These are phyloP conservation scores for Galeopsis tetrahit DNA, from an alignment of 257 asterid genomes.

Conservation along the genomic window DNA sequence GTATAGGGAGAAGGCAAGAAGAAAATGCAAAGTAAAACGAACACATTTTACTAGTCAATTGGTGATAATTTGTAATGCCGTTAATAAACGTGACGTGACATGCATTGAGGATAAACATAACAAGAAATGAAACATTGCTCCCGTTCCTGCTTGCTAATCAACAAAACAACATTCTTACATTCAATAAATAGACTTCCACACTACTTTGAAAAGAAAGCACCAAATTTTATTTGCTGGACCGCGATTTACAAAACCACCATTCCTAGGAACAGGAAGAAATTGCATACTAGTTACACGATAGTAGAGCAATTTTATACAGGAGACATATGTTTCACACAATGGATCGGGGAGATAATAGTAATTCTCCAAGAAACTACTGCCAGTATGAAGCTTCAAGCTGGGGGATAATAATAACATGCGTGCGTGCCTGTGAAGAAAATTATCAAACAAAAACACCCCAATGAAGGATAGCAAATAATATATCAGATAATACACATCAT, in stretches of 20 bases:
- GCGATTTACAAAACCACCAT: constrained; percentile 27
- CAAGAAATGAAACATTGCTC: too few species aligned
- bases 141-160: not conserved
- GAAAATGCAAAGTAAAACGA: too few species aligned
- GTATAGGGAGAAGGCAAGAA: too few species aligned
- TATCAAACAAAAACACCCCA: not conserved
- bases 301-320: constrained; percentile 29
- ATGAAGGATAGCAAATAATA: not conserved
- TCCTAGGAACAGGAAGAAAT: not conserved
- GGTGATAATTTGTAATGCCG: too few species aligned
- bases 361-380: constrained; percentile 24
- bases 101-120: too few species aligned
- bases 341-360: constrained; percentile 5
- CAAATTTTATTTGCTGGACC: constrained; percentile 16
- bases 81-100: too few species aligned
- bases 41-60: too few species aligned
- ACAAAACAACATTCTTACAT: not conserved
- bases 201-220: constrained; percentile 9
- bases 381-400: constrained; percentile 18
- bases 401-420: not conserved
- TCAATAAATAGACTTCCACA: not conserved
- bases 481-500: not conserved
- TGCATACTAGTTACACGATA: not conserved
- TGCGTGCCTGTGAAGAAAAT: constrained; percentile 21
- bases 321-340: constrained; percentile 4